Base-by-base conservation (phyloP, 164 flowering plant genomes). In the Vitis cinerea region DNA sequence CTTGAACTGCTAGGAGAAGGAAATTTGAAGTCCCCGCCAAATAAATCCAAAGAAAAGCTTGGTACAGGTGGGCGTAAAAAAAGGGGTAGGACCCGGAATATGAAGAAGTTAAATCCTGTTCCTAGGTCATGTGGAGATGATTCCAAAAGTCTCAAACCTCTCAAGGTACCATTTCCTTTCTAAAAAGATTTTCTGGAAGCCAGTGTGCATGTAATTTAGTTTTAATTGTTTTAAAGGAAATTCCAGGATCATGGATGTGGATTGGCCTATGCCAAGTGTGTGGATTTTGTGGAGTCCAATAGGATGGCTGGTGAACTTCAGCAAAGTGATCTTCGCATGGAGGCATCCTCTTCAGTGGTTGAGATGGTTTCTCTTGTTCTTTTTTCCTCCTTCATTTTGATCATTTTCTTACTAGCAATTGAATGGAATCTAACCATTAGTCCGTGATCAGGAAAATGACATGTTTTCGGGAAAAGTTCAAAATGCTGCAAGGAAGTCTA, bases 1-100 rank as follows among this genome's bases (percentile, higher is more conserved):
- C 76, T 80, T 72, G 99, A 95, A 77, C 91, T 94, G 67, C 75
- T 93, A 50, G 88, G 74, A 59, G 94, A 86, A 64, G 85, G 74
- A 19, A 83, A 59, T 67, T 27, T 23, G 29, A 82, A 74, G n/a
- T 29, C 74, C 51, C 69, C 70, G 30, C 61, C 74, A 7, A 78
- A 70, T 72, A 86, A 86, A 73, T 63, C 82, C 44, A 85, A 78
- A 71, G 86, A 72, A 70, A 88, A 84, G 81, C 54, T 44, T 72
- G 72, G 78, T 66, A 68, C 84, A 19, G 70, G 74, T 71, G 78
- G 63, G 56, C 88, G 78, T 58, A 85, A 71, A 82, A 87, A 85
- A 64, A 95, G 88, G 71, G 87, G 90, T 58, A 91, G 75, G 78
- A 72, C 76, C 61, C 84, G 87, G 29, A 81, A 79, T 63, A 10